Conservation (phyloP, 1,139 yeast genomes). For the Scheffersomyces lignicola region DNA sequence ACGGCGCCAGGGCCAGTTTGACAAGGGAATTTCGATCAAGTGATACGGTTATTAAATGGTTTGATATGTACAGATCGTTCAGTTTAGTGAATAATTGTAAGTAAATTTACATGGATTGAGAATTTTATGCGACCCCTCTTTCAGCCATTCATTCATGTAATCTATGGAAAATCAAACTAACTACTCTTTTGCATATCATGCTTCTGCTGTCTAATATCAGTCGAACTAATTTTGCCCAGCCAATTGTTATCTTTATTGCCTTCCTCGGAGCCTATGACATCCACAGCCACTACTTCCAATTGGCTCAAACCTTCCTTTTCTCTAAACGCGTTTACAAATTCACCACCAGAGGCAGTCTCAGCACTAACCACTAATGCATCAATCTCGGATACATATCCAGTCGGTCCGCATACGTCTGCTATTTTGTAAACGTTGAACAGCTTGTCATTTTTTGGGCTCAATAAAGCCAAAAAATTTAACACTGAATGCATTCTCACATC, state of each 20-base stretch:
- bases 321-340: conserved; percentile 65
- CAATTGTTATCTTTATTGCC: conserved; percentile 49
- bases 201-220: conserved; percentile 45
- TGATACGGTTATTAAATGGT: too few relatives aligned
- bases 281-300: conserved; percentile 60
- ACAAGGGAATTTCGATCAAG: conserved; percentile 60
- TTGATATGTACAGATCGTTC: too few relatives aligned
- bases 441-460: conserved; percentile 39
- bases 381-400: conserved; percentile 73
- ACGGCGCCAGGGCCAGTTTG: conserved; percentile 46
- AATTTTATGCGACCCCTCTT: too few relatives aligned
- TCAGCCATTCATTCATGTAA: too few relatives aligned
- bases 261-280: conserved; percentile 63
- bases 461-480: conserved; percentile 41
- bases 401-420: conserved; percentile 91
- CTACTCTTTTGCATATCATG: too few relatives aligned
- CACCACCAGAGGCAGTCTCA: conserved; percentile 80
- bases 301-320: conserved; percentile 51
- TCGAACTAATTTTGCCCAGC: conserved; percentile 82
- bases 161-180: too few relatives aligned
- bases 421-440: conserved; percentile 53
- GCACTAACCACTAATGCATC: conserved; percentile 78
- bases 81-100: too few relatives aligned
- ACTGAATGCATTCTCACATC: conserved; percentile 51
- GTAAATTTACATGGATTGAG: too few relatives aligned